phyloP scores from a whole-genome alignment of 2,329 filamentous ascomycete species.

The Celoporthe dispersa region DNA sequence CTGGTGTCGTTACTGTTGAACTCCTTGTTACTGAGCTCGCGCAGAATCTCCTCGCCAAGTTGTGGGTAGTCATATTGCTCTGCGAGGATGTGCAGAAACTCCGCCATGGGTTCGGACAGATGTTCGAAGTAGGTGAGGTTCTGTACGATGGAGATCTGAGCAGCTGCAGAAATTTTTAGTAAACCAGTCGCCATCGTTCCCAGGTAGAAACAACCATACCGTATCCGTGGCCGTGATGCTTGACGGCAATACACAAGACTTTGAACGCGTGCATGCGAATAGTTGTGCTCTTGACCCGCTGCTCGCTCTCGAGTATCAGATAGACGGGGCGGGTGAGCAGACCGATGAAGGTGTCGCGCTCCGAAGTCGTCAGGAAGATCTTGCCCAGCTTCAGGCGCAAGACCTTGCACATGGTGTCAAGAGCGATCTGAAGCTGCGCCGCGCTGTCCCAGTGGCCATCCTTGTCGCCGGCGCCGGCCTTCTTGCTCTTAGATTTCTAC shows the following conservation, averaged over 20 bases:
- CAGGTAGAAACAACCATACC: slow-evolving; percentile 56
- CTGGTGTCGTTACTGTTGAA: slow-evolving; percentile 96
- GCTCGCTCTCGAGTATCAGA: slow-evolving; percentile 90
- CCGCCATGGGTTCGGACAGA: slow-evolving; percentile 97
- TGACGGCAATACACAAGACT: slow-evolving; percentile 92
- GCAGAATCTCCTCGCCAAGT: slow-evolving; percentile 87
- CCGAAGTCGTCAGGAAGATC: slow-evolving; percentile 94
- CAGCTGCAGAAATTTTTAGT: slow-evolving; percentile 60
- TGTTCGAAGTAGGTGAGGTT: slow-evolving; percentile 98
- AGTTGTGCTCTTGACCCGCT: slow-evolving; percentile 82
- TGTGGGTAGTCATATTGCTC: slow-evolving; percentile 99
- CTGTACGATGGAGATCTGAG: slow-evolving; percentile 97
- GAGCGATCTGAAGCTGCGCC: slow-evolving; percentile 80
- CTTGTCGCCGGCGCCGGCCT: slow-evolving; percentile 63
- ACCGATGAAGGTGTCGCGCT: slow-evolving; percentile 92
- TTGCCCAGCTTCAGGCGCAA: slow-evolving; percentile 89
- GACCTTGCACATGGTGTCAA: slow-evolving; percentile 95
- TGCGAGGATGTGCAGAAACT: slow-evolving; percentile 92
- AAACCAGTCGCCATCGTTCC: slow-evolving; percentile 17
- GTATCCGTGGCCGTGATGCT: slow-evolving; percentile 96
- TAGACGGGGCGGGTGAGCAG: slow-evolving; percentile 93
- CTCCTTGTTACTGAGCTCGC: slow-evolving; percentile 95
- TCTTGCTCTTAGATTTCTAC: slow-evolving; percentile 76
- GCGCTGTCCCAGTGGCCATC: slow-evolving; percentile 89
- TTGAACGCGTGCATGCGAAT: slow-evolving; percentile 98